Evolutionary conservation across 768 basidiomycete genomes (phyloP).

Genomic region (Mycena polygramma): DNA sequence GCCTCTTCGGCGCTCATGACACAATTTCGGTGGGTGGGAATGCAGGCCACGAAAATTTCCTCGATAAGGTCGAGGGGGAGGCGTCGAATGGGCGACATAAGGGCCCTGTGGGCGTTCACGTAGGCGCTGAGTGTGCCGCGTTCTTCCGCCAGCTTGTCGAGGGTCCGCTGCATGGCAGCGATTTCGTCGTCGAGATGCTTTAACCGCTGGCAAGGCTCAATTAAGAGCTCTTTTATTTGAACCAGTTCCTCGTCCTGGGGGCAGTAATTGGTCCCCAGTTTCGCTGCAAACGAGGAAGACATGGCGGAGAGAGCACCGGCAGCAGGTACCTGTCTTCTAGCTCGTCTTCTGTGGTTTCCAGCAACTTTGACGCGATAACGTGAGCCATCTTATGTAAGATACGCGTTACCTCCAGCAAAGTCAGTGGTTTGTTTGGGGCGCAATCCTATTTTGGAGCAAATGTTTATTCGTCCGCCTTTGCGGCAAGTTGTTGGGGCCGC

Average conservation of each 20-base stretch:
- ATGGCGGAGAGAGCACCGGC: background rate
- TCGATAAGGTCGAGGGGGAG: slow-evolving; percentile 23
- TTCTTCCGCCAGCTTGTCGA: slow-evolving; percentile 3
- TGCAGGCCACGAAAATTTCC: slow-evolving; percentile 31
- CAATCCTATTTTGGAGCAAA: no score
- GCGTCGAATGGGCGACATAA: slow-evolving; percentile 7
- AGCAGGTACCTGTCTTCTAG: background rate
- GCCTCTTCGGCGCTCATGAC: slow-evolving; percentile 39
- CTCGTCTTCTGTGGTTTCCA: no score
- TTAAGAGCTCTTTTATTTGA: slow-evolving; percentile 7
- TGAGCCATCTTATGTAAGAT: no score
- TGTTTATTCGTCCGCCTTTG: no score
- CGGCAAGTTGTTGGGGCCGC: no score
- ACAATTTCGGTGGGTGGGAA: slow-evolving; percentile 31
- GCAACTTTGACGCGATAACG: no score
- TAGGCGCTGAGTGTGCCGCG: background rate
- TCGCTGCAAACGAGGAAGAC: slow-evolving; percentile 16
- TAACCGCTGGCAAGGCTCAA: background rate
- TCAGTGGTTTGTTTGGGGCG: no score
- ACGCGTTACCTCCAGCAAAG: no score
- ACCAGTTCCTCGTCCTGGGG: slow-evolving; percentile 13
- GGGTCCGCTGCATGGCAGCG: background rate
- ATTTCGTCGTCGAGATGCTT: slow-evolving; percentile 12
- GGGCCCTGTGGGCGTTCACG: slow-evolving; percentile 12
- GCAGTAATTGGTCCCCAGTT: slow-evolving; percentile 22